A percentile compares a stretch with the other conserved stretches of the same genome.
phyloP scores from a whole-genome alignment of 805 yeast species.

The Phaffomyces antillensis region DNA sequence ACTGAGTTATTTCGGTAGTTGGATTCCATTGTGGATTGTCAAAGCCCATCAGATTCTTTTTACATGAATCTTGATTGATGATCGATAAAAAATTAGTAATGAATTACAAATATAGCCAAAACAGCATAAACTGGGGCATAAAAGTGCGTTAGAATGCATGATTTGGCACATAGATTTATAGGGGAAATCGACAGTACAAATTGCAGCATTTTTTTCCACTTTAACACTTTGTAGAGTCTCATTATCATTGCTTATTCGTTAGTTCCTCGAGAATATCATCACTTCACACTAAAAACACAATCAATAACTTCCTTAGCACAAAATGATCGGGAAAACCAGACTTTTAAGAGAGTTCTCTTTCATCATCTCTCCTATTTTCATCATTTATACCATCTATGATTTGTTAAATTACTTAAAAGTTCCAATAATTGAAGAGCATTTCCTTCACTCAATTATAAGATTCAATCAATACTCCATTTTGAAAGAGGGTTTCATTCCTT shows the following conservation, averaged over 20 bases:
- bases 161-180: background rate
- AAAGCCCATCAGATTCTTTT: background rate
- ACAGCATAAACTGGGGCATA: too few relatives aligned
- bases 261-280: background rate
- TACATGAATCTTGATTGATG: background rate
- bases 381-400: constrained; percentile 15
- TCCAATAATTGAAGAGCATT: constrained; percentile 7
- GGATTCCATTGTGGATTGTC: constrained; percentile 18
- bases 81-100: too few relatives aligned
- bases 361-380: constrained; percentile 14
- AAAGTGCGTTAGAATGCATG: too few relatives aligned
- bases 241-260: too few relatives aligned
- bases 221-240: too few relatives aligned
- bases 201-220: too few relatives aligned
- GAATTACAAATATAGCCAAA: too few relatives aligned
- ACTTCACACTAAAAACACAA: background rate
- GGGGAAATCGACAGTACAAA: background rate
- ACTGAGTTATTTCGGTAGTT: constrained; percentile 11
- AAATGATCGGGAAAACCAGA: constrained; percentile 4
- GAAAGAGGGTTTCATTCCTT: constrained; percentile 13
- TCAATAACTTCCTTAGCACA: too few relatives aligned
- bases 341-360: constrained; percentile 14
- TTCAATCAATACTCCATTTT: constrained; percentile 13
- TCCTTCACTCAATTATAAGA: constrained; percentile 9
- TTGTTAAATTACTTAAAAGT: constrained; percentile 5